Base-by-base conservation (phyloP, 2,329 filamentous ascomycete genomes). In the Stagonosporopsis vannaccii region DNA sequence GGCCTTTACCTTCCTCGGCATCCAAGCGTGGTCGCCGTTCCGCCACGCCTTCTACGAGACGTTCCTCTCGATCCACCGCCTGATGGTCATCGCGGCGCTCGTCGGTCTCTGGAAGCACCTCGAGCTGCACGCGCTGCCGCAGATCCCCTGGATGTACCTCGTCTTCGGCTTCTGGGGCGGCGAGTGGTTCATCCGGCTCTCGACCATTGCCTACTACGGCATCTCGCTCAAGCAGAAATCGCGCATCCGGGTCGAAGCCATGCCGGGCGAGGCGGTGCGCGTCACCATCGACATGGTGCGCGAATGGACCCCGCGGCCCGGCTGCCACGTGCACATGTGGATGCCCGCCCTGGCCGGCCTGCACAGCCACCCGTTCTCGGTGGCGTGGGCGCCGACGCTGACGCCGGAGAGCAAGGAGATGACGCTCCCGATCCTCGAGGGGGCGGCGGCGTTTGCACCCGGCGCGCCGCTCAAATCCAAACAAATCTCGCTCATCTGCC, bases 1-100 rank as follows among this genome's bases (percentile, higher is more conserved):
- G 44, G 82, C 85, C 33, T 84, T 97, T 71, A 66, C 85, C 36
- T 72, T 90, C 40, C 81, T 98, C 41, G 70, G 90, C 50, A 69
- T 96, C 47, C 80, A 89, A 25, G 89, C 92, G 9, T 80, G 90
- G 50, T 94, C 92, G 2, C 89, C 92, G 0, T 72, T 99, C 47
- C 88, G 95, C 59, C 94, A 97, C 76, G 92, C 93, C 35, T 97
- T 97, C 74, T 99, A 99, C 79, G 95, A 99, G 79, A 96, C 92
- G 1, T 99, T 99, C 79, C 84, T 98, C 67, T 91, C 90, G 72
- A 78, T 89, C 26, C 95, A 98, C 78, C 92, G 96, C 65, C 75
- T 90, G 33, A 79, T 96, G 46, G 92, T 88, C 35, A 75, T 89
- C 32, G 71, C 91, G 50, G 80, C 82, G 43, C 84, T 97, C 46